A percentile compares a stretch with the other conserved stretches of the same genome.
These are phyloP conservation scores for Pleodorina starrii DNA, from an alignment of 139 green algal species.

Conservation along the genomic window DNA sequence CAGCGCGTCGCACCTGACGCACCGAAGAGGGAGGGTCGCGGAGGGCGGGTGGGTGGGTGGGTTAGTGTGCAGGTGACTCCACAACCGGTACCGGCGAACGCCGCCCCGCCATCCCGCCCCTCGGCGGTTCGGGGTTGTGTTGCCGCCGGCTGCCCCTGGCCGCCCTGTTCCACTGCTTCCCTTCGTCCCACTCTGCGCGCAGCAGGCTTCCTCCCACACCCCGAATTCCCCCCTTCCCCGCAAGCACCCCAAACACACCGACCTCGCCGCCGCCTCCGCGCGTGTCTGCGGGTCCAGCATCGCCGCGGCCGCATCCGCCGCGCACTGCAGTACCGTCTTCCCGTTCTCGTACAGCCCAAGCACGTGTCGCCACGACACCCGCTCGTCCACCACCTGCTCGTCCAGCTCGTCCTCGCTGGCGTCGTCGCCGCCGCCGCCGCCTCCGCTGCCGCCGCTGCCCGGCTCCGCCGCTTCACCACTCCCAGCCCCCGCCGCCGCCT, in stretches of 20 bases:
- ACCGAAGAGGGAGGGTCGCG: too few species aligned
- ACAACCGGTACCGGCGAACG: too few species aligned
- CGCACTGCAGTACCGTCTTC: slow-evolving; percentile 26
- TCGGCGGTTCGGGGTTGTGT: too few species aligned
- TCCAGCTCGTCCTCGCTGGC: background rate
- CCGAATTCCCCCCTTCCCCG: too few species aligned
- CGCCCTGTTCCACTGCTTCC: too few species aligned
- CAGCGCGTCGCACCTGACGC: slow-evolving; percentile 10
- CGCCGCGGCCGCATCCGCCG: slow-evolving; percentile 21
- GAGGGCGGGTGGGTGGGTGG: too few species aligned
- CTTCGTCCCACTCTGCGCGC: too few species aligned
- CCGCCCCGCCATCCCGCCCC: too few species aligned
- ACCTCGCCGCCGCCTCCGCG: background rate
- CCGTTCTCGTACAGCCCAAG: slow-evolving; percentile 42
- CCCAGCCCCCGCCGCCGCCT: background rate
- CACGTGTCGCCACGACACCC: slow-evolving; percentile 35
- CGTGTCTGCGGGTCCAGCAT: slow-evolving; percentile 12
- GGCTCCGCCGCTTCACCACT: background rate
- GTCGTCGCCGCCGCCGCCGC: background rate
- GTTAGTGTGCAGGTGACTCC: too few species aligned
- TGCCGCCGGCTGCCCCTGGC: too few species aligned
- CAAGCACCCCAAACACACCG: too few species aligned
- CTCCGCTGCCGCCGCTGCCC: background rate
- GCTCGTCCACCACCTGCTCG: background rate
- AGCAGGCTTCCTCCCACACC: too few species aligned